phyloP scores from a whole-genome alignment of 2,329 filamentous ascomycete species.

The Beauveria brongniartii region DNA sequence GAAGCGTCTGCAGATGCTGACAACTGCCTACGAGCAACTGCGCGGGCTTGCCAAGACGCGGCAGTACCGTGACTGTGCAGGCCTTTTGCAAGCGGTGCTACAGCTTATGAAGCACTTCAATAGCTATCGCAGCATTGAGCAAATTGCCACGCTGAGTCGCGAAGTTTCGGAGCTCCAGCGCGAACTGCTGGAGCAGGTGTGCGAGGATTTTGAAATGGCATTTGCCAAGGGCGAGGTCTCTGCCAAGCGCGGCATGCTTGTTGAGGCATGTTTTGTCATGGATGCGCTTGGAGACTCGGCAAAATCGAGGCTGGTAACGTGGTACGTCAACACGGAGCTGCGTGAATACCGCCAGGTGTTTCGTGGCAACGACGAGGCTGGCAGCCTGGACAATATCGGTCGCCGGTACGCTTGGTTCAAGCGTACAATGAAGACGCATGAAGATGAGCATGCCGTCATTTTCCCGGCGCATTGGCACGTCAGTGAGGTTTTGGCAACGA shows the following conservation, averaged over 20 bases:
- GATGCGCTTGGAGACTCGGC: constrained; percentile 89
- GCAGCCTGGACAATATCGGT: constrained; percentile 92
- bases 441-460: constrained; percentile 81
- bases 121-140: constrained; percentile 93
- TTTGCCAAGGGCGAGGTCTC: constrained; percentile 83
- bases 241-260: constrained; percentile 59
- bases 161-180: constrained; percentile 91
- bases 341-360: constrained; percentile 95
- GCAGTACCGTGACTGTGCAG: constrained; percentile 92
- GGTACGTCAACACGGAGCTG: constrained; percentile 97
- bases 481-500: constrained; percentile 79
- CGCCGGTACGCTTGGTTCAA: constrained; percentile 94
- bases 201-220: constrained; percentile 93
- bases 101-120: constrained; percentile 99
- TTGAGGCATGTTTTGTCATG: constrained; percentile 88
- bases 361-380: constrained; percentile 91
- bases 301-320: constrained; percentile 72
- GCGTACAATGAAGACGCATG: constrained; percentile 89
- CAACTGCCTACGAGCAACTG: constrained; percentile 96
- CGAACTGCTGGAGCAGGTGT: constrained; percentile 93
- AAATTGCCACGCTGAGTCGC: constrained; percentile 86
- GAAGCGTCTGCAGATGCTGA: constrained; percentile 96
- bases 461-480: constrained; percentile 87
- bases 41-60: constrained; percentile 72
- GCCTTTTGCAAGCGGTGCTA: constrained; percentile 86